Base-by-base conservation (phyloP, 768 basidiomycete genomes). In the Mrakia blollopis region DNA sequence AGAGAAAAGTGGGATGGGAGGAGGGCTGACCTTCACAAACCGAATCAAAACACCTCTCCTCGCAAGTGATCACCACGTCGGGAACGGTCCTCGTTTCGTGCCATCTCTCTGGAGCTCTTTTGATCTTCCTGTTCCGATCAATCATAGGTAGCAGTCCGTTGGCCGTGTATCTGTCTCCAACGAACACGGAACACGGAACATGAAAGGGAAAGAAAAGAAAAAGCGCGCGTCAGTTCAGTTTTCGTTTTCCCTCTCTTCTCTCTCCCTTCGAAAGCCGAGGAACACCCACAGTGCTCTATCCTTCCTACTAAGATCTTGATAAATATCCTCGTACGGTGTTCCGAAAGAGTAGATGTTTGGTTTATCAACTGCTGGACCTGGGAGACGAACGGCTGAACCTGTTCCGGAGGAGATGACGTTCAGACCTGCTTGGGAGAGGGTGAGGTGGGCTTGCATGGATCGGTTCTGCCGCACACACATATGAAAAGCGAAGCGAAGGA, bases 61-160 rank as follows among this genome's bases (percentile, higher is more conserved):
- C 97, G 83, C 97, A 99, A 8, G 97, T 99, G 81, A 99, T 94
- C 30, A 99, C 97, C 30, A 99, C 87, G 82, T 99, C 97, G n/a
- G 92, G 93, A 13, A 96, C 87, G 1, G 88, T 89, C 81, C 86
- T 91, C 74, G 88, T 92, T 63, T 98, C 95, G 80, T 98, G 96
- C 95, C 95, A 99, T 79, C 95, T 88, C 83, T 99, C 96, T 63
- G 97, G 97, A 11, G 95, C 95, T 14, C 86, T 83, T 83, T 99
- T 99, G 76, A 98, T 88, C 78, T 89, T 88, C 74, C 97, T 86
- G 85, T 99, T 99, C 52, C 97, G 89, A 83, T 99, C 97, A 37
- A 99, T 85, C 97, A 99, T 99, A 78, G 91, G 91, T 62, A 99
- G 85, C 32, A 98, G 86, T 7, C 97, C 97, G 83, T 98, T 98